Base-by-base conservation (phyloP, 139 green algal species). In the Gonium pectorale region DNA sequence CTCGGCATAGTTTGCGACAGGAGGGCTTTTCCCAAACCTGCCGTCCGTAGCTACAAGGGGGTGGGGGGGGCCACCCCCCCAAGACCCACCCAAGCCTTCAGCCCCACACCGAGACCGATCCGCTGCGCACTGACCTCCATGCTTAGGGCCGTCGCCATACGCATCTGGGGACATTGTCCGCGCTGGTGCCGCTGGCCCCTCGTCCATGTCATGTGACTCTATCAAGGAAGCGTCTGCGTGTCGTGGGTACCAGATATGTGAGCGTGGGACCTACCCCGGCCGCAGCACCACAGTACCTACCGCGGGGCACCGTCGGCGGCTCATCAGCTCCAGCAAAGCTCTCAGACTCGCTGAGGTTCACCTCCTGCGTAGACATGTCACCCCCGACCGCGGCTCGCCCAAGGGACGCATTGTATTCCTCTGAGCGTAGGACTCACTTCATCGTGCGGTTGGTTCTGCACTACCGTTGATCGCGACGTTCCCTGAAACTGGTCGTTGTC, bases 361-460 rank as follows among this genome's bases (percentile, higher is more conserved):
- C 90, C 40, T 93, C 90, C 90, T 93, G 90, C 54, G 41, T 38
- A 37, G 33, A 54, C 51, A 44, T 78, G 46, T 49, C 29, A 17
- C 27, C n/a, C 31, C 15, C 37, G 19, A 52, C 19, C 35, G 21
- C 66, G 21, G 37, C 37, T 24, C 29, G 37, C 5, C n/a, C n/a
- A n/a, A n/a, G n/a, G n/a, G n/a, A n/a, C n/a, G n/a, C n/a, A n/a
- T n/a, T n/a, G n/a, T n/a, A n/a, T n/a, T n/a, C n/a, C n/a, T n/a
- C n/a, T n/a, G n/a, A n/a, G 3, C 24, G 3, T 35, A 35, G 35
- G 4, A 27, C 74, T 0, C 54, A 93, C 90, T 87, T 93, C 90
- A 67, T 93, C 90, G 62, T 93, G 90, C 5, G 90, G 90, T 74
- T 91, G 83, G 80, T 93, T 93, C 66, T 90, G 87, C 24, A 93